These are phyloP conservation scores for Aureobasidium sp. DNA, from an alignment of 2,329 filamentous ascomycete genomes.

Conservation along the genomic window DNA sequence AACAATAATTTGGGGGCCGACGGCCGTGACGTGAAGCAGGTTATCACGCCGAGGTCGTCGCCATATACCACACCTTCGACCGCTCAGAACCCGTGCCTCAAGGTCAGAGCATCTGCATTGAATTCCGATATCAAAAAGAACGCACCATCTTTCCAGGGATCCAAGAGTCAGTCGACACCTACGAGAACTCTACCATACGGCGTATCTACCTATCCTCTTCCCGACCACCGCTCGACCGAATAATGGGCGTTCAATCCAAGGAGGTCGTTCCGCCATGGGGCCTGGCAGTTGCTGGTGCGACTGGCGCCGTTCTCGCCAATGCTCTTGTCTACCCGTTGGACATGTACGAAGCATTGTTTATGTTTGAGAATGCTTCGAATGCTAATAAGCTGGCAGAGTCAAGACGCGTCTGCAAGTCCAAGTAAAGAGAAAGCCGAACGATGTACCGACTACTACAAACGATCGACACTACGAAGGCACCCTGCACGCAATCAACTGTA, in stretches of 20 bases:
- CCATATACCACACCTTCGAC: neutral
- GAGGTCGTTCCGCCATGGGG: conserved; percentile 82
- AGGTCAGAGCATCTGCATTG: neutral
- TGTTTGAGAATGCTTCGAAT: no score
- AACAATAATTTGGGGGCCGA: neutral
- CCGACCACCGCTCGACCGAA: neutral
- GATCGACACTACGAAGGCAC: conserved; percentile 77
- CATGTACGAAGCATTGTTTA: conserved; percentile 57
- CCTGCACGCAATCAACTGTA: conserved; percentile 80
- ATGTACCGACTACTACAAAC: conserved; percentile 39
- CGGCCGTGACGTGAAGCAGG: neutral
- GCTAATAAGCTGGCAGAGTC: conserved; percentile 52
- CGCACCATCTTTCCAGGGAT: neutral
- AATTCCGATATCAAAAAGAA: neutral
- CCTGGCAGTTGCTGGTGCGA: conserved; percentile 82
- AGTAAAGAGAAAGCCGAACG: conserved; percentile 55
- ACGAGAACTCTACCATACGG: neutral
- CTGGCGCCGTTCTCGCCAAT: conserved; percentile 90
- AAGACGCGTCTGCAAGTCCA: conserved; percentile 97
- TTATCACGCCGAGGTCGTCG: conserved; percentile 1
- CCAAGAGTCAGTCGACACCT: neutral
- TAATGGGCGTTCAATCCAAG: conserved; percentile 56
- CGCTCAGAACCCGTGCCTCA: neutral
- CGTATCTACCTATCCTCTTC: neutral
- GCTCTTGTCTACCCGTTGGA: conserved; percentile 93